A percentile compares a stretch with the other conserved stretches of the same genome.
Conservation (phyloP, 192 early-diverging fungal genomes). For the Coemansia sp. region DNA sequence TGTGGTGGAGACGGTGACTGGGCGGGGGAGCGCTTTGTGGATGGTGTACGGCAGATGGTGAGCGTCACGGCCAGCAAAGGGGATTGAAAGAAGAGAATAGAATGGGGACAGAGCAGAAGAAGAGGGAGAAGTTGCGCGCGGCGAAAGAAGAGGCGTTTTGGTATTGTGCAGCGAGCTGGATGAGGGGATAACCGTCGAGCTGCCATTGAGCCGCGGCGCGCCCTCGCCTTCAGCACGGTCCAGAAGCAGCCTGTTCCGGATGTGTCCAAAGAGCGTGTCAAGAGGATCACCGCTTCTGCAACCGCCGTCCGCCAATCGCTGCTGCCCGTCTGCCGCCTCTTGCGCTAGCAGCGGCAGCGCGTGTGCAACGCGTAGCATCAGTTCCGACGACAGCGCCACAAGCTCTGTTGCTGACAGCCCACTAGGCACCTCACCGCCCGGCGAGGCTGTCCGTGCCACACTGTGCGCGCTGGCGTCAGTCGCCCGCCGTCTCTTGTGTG, state of each 20-base stretch:
- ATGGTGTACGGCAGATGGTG: conserved; percentile 37
- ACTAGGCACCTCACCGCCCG: conserved; percentile 21
- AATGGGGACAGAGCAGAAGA: conserved; percentile 5
- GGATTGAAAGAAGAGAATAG: conserved; percentile 2
- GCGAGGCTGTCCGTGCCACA: conserved; percentile 11
- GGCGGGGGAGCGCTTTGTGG: conserved; percentile 34
- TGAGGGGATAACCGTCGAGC: conserved; percentile 5
- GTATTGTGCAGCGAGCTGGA: conserved; percentile 1
- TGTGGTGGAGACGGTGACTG: conserved; percentile 9
- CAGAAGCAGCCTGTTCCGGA: conserved; percentile 15
- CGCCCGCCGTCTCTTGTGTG: conserved; percentile 39
- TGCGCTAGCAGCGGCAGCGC: conserved; percentile 42
- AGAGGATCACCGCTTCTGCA: conserved; percentile 20
- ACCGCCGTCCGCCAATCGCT: neutral
- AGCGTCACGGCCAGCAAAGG: neutral
- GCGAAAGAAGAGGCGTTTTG: conserved; percentile 4
- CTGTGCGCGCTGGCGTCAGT: conserved; percentile 27
- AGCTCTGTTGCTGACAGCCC: conserved; percentile 42
- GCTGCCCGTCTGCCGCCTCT: conserved; percentile 19
- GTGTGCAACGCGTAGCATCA: conserved; percentile 44
- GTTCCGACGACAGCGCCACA: conserved; percentile 50
- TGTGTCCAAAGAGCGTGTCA: conserved; percentile 27
- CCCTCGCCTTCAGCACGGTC: neutral
- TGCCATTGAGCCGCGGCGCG: neutral
- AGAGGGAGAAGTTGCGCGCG: conserved; percentile 8